Evolutionary conservation across 2,329 filamentous ascomycete species (phyloP), one percentile per base, ranked within the genome.

Genomic region (Plectosphaerella sp.): DNA sequence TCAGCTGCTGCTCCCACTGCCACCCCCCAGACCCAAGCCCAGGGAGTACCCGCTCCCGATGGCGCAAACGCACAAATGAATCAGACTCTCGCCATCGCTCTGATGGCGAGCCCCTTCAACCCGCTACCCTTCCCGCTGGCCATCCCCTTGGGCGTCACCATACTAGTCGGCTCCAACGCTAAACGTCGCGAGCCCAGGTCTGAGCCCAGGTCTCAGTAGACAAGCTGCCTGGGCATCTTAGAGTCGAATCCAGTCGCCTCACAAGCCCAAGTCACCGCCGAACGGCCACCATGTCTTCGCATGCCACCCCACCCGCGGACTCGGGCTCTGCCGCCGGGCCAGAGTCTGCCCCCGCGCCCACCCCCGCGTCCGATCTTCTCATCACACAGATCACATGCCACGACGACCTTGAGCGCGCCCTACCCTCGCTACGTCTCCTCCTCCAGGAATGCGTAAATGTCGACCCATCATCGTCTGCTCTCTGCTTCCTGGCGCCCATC

Each of bases 401-500:
- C 2, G 47, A 39, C 10, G 51, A 48, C 18, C 28, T 57, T 25
- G 55, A 56, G 33, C 45, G 45, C n/a, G 50, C 54, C 41, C 58
- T 62, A 24, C 48, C 57, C 7, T 62, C 59, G 1, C 56, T 63
- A 9, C 52, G 52, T 46, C 22, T 14, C 7, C 53, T 64, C 15
- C 57, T 65, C 8, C 61, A 62, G 46, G 50, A 48, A 14, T 62
- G 62, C 50, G 59, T 65, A 47, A 65, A 65, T 47, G 51, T 60
- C 15, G 60, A 65, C n/a, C 60, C 64, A 7, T 25, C 53, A 0
- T 28, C 24, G 15, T 66, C 63, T 3, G 64, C 62, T 11, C 58
- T 66, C 48, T 60, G 59, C 37, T 65, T 65, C 51, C 57, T 63
- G 14, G 61, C 62, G 7, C 63, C 63, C 9, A 49, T 65, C 1